phyloP scores from a whole-genome alignment of 2,329 filamentous ascomycete species.

The Huntiella abstrusa region DNA sequence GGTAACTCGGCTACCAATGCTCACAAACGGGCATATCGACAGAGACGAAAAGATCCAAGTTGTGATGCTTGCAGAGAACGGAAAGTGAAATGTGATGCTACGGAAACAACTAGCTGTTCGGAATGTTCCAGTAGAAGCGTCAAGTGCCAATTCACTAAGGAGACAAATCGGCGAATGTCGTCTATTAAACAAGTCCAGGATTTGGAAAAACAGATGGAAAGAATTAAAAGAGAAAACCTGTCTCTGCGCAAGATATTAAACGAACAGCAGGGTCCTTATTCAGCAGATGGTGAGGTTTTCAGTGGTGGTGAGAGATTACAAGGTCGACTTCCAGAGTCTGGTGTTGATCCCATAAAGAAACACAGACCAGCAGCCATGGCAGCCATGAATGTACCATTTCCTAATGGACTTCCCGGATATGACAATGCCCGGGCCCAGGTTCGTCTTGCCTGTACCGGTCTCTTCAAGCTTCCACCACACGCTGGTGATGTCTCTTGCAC shows the following conservation, averaged over 20 bases:
- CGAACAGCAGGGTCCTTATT: slow-evolving; percentile 30
- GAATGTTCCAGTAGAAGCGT: slow-evolving; percentile 94
- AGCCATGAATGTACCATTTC: slow-evolving; percentile 10
- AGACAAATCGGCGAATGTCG: slow-evolving; percentile 96
- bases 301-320: slow-evolving; percentile 30
- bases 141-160: slow-evolving; percentile 97
- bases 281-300: slow-evolving; percentile 24
- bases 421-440: slow-evolving; percentile 11
- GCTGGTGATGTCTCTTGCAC: slow-evolving; percentile 11
- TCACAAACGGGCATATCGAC: slow-evolving; percentile 86
- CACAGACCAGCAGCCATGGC: slow-evolving; percentile 10
- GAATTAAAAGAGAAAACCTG: slow-evolving; percentile 61
- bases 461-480: slow-evolving; percentile 10
- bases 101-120: slow-evolving; percentile 87
- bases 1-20: slow-evolving; percentile 16
- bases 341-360: slow-evolving; percentile 9
- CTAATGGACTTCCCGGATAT: slow-evolving; percentile 8
- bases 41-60: slow-evolving; percentile 87
- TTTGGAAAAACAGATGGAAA: slow-evolving; percentile 74
- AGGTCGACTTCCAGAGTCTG: slow-evolving; percentile 6
- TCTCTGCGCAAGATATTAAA: slow-evolving; percentile 49
- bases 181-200: slow-evolving; percentile 99
- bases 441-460: slow-evolving; percentile 9
- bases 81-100: slow-evolving; percentile 83
- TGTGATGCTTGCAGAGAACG: slow-evolving; percentile 90